Evolutionary conservation across 768 basidiomycete genomes (phyloP), one percentile per base, ranked within the genome.

Genomic region (Cystofilobasidium ferigula): DNA sequence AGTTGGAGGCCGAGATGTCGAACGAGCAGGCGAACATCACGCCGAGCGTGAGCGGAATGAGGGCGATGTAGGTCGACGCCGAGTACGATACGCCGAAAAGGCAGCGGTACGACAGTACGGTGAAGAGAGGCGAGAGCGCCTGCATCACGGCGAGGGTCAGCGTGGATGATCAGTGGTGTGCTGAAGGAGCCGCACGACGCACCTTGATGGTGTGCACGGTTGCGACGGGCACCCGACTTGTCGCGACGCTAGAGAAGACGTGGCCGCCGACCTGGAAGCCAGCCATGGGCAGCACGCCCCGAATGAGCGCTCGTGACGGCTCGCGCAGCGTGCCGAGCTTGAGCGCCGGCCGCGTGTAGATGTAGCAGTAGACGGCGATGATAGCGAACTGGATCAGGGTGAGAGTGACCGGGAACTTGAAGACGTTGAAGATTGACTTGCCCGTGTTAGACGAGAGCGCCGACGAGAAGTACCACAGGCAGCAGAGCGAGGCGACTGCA

Each of bases 121-220:
- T 99, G 79, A 98, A 97, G 32, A 98, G 80, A 0, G 95, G 95
- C 0, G 95, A 97, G 48, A 98, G 79, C 0, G 95, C 95, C 95
- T 98, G 69, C 28, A 5, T 35, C 12, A 45, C n/a, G 70, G 8
- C 59, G 45, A 32, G 24, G 40, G 16, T 64, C 48, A 62, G 63
- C 30, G 45, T 65, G 54, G 65, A 53, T 20, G 54, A 51, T 68
- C 59, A 63, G 38, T 43, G 47, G 40, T 45, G n/a, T 42, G 36
- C 60, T 14, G 24, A 32, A 34, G 28, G 18, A 20, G 30, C n/a
- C 28, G 3, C 40, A 42, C 28, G 26, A 28, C 16, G 1, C 16
- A 94, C 94, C 85, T 99, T 99, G 78, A 98, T 97, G 56, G 94
- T 98, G 76, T 99, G 95, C 18, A 97, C 92, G 0, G 95, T 99